phyloP scores from a whole-genome alignment of 2,329 filamentous ascomycete species.

The Aspergillus bombycis region DNA sequence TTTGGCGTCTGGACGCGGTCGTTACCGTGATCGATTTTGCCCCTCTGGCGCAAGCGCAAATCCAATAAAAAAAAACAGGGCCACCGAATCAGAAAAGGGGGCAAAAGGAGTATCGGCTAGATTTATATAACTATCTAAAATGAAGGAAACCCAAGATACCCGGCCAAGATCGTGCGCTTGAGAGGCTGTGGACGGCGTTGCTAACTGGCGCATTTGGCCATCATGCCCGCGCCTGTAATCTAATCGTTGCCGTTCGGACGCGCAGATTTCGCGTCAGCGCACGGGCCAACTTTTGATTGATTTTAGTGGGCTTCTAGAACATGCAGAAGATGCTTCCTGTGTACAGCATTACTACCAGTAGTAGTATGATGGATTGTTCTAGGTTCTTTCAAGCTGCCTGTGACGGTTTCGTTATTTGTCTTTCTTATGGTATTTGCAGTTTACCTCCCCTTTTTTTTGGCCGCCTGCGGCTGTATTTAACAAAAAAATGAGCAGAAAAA shows the following conservation, averaged over 20 bases:
- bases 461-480: neutral
- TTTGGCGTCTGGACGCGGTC: neutral
- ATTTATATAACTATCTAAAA: too few relatives aligned
- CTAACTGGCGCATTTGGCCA: neutral
- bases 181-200: neutral
- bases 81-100: neutral
- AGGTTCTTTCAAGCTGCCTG: neutral
- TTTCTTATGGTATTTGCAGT: neutral
- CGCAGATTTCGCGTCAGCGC: constrained; percentile 39
- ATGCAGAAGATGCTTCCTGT: neutral
- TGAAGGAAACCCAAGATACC: neutral
- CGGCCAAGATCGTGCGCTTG: neutral
- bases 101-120: too few relatives aligned
- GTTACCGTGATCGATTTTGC: neutral
- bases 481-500: neutral
- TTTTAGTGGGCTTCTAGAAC: constrained; percentile 5
- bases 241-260: constrained; percentile 7
- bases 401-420: too few relatives aligned
- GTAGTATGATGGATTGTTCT: neutral
- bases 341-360: too few relatives aligned
- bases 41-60: neutral
- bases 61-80: neutral
- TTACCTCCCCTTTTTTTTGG: neutral
- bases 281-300: constrained; percentile 37
- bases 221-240: constrained; percentile 1